Percentiles rank a stretch among this genome's conserved stretches.
These are phyloP conservation scores for Leishmania amazonensis DNA, from an alignment of 208 protist genomes.

Conservation along the genomic window DNA sequence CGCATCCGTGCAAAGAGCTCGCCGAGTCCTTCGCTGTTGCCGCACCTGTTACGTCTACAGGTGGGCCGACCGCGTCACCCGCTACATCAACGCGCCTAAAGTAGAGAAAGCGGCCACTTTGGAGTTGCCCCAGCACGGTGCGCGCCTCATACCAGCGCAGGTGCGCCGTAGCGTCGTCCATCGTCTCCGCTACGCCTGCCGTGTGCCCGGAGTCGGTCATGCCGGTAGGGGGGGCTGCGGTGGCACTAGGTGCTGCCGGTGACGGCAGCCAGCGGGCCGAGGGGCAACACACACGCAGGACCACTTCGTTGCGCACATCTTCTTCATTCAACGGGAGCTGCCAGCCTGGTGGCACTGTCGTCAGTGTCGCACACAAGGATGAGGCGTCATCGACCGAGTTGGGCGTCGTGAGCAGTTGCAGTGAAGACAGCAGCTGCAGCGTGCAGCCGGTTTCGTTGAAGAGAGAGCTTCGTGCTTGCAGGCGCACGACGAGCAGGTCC, in stretches of 20 bases:
- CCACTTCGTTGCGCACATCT: conserved; percentile 20
- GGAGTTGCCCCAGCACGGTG: conserved; percentile 31
- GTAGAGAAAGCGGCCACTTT: conserved; percentile 30
- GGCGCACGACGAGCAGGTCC: conserved; percentile 50
- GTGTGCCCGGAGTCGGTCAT: neutral
- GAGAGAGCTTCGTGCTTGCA: conserved; percentile 55
- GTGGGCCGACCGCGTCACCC: neutral
- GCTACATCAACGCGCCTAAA: neutral
- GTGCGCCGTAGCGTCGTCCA: neutral
- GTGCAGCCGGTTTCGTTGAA: conserved; percentile 54
- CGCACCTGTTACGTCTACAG: neutral
- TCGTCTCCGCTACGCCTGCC: neutral
- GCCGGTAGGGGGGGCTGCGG: neutral
- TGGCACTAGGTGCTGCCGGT: neutral
- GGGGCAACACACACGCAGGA: conserved; percentile 27
- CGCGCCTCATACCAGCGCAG: conserved; percentile 31
- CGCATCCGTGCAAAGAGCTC: neutral
- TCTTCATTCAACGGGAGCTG: conserved; percentile 32
- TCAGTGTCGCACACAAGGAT: neutral
- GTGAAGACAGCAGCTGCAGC: conserved; percentile 30
- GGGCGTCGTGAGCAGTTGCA: neutral
- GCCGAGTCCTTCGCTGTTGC: neutral
- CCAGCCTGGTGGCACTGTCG: conserved; percentile 28
- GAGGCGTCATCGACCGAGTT: neutral
- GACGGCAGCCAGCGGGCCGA: conserved; percentile 23